Percentiles rank a stretch among this genome's conserved stretches.
Evolutionary conservation across 2,329 filamentous ascomycete genomes (phyloP).

Genomic region (Colletotrichum sublineola): DNA sequence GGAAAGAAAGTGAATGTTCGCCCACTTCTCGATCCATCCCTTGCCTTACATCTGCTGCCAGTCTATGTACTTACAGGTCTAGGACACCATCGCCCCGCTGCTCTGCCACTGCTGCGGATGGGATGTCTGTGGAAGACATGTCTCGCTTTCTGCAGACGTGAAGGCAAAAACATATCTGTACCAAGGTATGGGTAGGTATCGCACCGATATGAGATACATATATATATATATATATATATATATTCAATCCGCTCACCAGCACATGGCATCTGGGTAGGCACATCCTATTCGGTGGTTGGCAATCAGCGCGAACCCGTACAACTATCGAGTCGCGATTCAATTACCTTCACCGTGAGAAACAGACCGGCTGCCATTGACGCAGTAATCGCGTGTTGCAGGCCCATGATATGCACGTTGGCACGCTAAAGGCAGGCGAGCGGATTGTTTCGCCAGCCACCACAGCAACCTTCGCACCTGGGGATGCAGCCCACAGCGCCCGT

Average conservation of each 20-base stretch:
- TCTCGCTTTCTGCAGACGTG: slow-evolving; percentile 5
- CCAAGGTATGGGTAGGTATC: neutral
- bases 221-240: neutral
- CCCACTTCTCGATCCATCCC: slow-evolving; percentile 30
- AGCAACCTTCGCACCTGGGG: slow-evolving; percentile 5
- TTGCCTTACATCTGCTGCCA: slow-evolving; percentile 2
- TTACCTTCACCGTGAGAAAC: slow-evolving; percentile 15
- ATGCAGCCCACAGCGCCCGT: slow-evolving; percentile 2
- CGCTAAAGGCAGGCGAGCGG: slow-evolving; percentile 26
- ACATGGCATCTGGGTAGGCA: no score
- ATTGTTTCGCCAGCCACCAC: slow-evolving; percentile 37
- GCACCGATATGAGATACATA: neutral
- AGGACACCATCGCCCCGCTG: neutral
- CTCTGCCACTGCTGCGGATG: neutral
- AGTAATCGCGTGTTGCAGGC: slow-evolving; percentile 23
- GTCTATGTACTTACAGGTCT: neutral
- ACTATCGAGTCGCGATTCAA: neutral
- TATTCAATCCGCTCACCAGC: neutral
- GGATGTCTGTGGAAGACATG: slow-evolving; percentile 18
- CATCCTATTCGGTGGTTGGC: neutral
- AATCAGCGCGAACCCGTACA: neutral
- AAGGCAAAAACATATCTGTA: neutral
- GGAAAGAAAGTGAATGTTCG: neutral
- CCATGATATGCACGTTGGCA: slow-evolving; percentile 1
- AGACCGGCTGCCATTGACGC: slow-evolving; percentile 21